Base-by-base conservation (phyloP, 2,329 filamentous ascomycete species). In the Diaporthe velutina region DNA sequence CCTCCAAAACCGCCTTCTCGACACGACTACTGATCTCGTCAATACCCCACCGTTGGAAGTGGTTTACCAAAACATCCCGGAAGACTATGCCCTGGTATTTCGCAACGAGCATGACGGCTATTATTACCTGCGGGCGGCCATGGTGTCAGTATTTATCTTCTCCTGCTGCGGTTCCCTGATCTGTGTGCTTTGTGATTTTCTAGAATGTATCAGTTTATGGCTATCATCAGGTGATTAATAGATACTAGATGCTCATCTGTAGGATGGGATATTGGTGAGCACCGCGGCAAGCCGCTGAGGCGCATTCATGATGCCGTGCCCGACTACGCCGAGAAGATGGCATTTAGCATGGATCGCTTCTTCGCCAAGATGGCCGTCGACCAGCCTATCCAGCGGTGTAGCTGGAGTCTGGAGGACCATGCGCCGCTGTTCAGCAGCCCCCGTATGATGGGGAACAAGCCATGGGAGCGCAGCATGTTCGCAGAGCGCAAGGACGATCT, bases 281-380 rank as follows among this genome's bases (percentile, higher is more conserved):
- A 97, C 84, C 92, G 97, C 71, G 94, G 94, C 0, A 83, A 92
- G 77, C 88, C 89, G 30, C 85, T 98, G 19, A 86, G 92, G 15
- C 89, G 91, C 74, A 96, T 98, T 75, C 95, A 98, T 80, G 84
- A 84, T 1, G 88, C 89, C 0, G 93, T 98, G 30, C 95, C 95
- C 0, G 94, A 97, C 79, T 97, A 96, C 82, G 94, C 94, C 78
- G 93, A 94, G 81, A 97, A 96, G 85, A 95, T 97, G 93, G 90
- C 93, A 50, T 93, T 95, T 77, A 95, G 93, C 54, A 96, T 98
- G 93, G 94, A 97, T 79, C 88, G 93, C n/a, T 97, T 91, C 83
- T 97, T 98, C 80, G 90, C 92, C 40, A 96, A 94, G 80, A 91
- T 95, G 85, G 90, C 94, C 0, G 89, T 92, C 0, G 89, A 92